Percentiles rank a stretch among this genome's conserved stretches.
These are phyloP conservation scores for Theobroma grandiflorum DNA, from an alignment of 441 rosid genomes.

Conservation along the genomic window DNA sequence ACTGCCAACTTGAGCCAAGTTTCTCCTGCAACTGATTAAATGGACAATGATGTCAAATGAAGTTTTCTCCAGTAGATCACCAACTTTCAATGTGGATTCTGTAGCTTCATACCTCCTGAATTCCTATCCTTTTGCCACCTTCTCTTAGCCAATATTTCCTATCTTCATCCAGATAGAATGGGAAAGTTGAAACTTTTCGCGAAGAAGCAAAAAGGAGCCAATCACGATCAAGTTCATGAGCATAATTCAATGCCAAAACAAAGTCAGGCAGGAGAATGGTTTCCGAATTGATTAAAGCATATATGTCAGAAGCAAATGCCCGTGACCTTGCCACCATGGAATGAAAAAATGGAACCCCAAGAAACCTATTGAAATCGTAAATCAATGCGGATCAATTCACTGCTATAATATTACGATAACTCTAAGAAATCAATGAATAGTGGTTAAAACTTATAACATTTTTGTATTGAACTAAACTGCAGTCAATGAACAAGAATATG, in stretches of 20 bases:
- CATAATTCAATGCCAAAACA: constrained; percentile 57
- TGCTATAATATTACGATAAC: not conserved
- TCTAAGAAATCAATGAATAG: not conserved
- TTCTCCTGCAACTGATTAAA: constrained; percentile 77
- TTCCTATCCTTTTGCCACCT: constrained; percentile 55
- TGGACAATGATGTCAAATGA: constrained; percentile 43
- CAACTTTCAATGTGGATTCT: constrained; percentile 36
- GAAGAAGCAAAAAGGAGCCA: constrained; percentile 87
- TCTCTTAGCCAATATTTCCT: constrained; percentile 66
- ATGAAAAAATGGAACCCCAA: constrained; percentile 84
- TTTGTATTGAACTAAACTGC: not conserved
- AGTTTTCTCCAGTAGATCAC: constrained; percentile 26
- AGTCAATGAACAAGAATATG: constrained; percentile 1
- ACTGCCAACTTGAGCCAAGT: constrained; percentile 40
- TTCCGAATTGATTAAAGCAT: constrained; percentile 58
- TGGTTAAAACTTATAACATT: not conserved
- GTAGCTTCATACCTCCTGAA: constrained; percentile 65
- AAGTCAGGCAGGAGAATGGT: constrained; percentile 70
- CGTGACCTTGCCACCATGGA: constrained; percentile 78
- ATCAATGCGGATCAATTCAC: constrained; percentile 2
- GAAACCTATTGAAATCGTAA: constrained; percentile 57
- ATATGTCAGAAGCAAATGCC: constrained; percentile 54
- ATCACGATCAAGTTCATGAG: constrained; percentile 58
- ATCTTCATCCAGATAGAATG: constrained; percentile 55
- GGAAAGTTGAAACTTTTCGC: constrained; percentile 53